Conservation (phyloP, 2,329 filamentous ascomycete species). For the Aspergillus sp. region DNA sequence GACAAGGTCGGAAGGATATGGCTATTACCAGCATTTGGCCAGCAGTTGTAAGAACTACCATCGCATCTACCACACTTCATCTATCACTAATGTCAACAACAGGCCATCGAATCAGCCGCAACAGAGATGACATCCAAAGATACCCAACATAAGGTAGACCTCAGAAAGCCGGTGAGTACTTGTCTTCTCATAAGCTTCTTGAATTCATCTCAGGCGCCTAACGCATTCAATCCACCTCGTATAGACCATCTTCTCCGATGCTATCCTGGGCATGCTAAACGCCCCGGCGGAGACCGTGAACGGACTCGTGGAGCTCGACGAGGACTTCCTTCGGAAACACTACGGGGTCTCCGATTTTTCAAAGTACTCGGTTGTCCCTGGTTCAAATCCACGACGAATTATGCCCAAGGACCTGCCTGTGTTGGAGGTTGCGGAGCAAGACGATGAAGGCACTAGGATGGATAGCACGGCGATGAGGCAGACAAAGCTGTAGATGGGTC, state of each 20-base stretch:
- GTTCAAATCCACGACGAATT: conserved; percentile 59
- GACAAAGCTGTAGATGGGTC: conserved; percentile 16
- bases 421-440: conserved; percentile 65
- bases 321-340: conserved; percentile 65
- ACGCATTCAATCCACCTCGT: conserved; percentile 3
- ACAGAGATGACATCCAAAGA: conserved; percentile 50
- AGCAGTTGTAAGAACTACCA: conserved; percentile 51
- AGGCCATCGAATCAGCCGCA: conserved; percentile 66
- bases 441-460: conserved; percentile 65
- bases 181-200: not conserved
- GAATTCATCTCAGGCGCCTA: not conserved
- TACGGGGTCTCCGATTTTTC: conserved; percentile 61
- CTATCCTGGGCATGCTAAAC: conserved; percentile 62
- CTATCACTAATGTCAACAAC: not conserved
- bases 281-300: conserved; percentile 57
- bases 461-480: conserved; percentile 50
- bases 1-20: conserved; percentile 59
- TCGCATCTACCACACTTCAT: not conserved
- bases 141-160: conserved; percentile 43
- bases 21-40: conserved; percentile 78
- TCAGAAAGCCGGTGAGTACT: conserved; percentile 51
- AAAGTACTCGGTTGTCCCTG: conserved; percentile 61
- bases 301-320: conserved; percentile 64
- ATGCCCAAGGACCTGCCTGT: conserved; percentile 66
- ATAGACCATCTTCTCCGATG: conserved; percentile 66